phyloP scores from a whole-genome alignment of 345 rosid genomes.

The Microcos paniculata region DNA sequence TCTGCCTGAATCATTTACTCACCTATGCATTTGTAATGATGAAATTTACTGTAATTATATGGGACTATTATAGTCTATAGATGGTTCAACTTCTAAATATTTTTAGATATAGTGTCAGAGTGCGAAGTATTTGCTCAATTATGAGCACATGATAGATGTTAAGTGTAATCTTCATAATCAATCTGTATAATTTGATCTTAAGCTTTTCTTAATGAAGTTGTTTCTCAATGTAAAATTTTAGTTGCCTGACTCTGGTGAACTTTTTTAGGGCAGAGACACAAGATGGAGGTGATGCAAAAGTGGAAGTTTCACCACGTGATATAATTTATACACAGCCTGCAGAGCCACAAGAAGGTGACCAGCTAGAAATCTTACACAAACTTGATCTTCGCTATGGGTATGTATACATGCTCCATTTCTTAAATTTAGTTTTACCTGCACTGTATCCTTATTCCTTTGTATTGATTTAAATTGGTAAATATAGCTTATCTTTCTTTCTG shows the following conservation, averaged over 20 bases:
- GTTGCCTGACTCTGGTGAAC: slow-evolving; percentile 26
- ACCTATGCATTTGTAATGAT: neutral
- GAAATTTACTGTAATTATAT: neutral
- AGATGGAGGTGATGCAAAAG: slow-evolving; percentile 95
- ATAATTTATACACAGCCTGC: slow-evolving; percentile 75
- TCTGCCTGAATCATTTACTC: slow-evolving; percentile 1
- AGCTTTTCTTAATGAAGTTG: slow-evolving; percentile 9
- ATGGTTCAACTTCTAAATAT: neutral
- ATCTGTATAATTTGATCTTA: neutral
- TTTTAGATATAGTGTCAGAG: neutral
- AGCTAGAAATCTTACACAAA: slow-evolving; percentile 80
- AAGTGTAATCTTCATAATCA: neutral
- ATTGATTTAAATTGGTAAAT: slow-evolving; percentile 3
- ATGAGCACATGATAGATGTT: neutral
- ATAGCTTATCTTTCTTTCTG: slow-evolving; percentile 1
- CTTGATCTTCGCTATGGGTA: slow-evolving; percentile 99
- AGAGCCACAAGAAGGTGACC: slow-evolving; percentile 68
- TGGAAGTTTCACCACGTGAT: slow-evolving; percentile 96
- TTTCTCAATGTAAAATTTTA: neutral
- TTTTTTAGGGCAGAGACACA: slow-evolving; percentile 94
- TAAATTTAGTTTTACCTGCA: neutral
- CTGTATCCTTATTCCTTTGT: slow-evolving; percentile 1
- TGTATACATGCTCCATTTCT: slow-evolving; percentile 11
- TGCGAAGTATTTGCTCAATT: neutral
- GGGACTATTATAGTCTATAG: neutral